phyloP scores from a whole-genome alignment of 768 basidiomycete species.

The Terana coerulea region DNA sequence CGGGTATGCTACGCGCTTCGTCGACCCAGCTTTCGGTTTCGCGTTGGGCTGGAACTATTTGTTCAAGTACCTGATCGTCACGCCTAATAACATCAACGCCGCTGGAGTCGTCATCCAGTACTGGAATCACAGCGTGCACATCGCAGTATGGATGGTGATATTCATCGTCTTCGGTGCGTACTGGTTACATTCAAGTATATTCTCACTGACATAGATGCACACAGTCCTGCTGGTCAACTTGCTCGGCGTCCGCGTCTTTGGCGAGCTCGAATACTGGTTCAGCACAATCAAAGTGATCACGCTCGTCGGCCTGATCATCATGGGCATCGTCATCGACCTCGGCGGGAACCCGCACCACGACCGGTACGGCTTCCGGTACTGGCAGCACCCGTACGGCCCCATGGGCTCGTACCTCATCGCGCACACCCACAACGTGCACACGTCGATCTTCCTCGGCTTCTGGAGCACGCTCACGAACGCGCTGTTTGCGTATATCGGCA shows the following conservation, averaged over 20 bases:
- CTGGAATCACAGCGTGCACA: conserved; percentile 34
- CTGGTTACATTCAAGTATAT: background rate
- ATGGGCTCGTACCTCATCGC: conserved; percentile 50
- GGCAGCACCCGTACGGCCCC: conserved; percentile 49
- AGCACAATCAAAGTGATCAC: conserved; percentile 62
- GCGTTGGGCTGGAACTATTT: conserved; percentile 65
- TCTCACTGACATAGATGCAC: conserved; percentile 1
- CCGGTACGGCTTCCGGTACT: conserved; percentile 34
- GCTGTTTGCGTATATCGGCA: conserved; percentile 71
- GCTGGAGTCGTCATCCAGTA: conserved; percentile 42
- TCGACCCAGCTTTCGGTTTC: conserved; percentile 66
- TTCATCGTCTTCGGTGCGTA: conserved; percentile 55
- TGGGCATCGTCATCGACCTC: conserved; percentile 60
- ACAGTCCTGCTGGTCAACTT: conserved; percentile 54
- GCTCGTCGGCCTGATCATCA: conserved; percentile 46
- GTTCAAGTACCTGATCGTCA: conserved; percentile 59
- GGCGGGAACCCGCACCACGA: conserved; percentile 41
- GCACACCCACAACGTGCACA: conserved; percentile 44
- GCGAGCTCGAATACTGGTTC: conserved; percentile 74
- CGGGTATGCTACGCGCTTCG: conserved; percentile 61
- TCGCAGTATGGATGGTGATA: conserved; percentile 57
- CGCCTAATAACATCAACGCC: conserved; percentile 63
- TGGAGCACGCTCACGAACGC: conserved; percentile 71
- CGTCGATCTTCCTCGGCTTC: conserved; percentile 64
- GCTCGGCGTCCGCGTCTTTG: conserved; percentile 62